phyloP scores from a whole-genome alignment of 2,329 filamentous ascomycete genomes.

The Cladosporium sphaerospermum region DNA sequence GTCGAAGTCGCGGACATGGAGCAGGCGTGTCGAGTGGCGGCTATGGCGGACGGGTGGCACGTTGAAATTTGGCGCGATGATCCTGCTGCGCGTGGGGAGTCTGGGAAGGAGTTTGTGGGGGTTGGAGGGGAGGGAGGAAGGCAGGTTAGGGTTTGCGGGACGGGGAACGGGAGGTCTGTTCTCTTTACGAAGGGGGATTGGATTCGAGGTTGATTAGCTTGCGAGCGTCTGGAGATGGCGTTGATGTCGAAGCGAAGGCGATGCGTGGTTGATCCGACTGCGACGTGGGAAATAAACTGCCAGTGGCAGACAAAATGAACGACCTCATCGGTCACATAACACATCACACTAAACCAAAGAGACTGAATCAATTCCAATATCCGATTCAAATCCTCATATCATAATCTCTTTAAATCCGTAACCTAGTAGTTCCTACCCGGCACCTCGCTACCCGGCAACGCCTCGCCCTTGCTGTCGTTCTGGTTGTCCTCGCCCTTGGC shows the following conservation, averaged over 20 bases:
- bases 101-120: conserved; percentile 25
- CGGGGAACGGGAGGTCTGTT: conserved; percentile 39
- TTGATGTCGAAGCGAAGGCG: too few relatives aligned
- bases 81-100: conserved; percentile 49
- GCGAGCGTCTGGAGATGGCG: too few relatives aligned
- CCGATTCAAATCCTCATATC: neutral
- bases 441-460: neutral
- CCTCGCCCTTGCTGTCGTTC: conserved; percentile 5
- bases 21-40: conserved; percentile 62
- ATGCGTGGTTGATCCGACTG: too few relatives aligned
- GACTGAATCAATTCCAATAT: neutral
- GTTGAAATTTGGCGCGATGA: conserved; percentile 70
- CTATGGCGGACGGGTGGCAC: conserved; percentile 29
- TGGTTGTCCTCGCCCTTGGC: conserved; percentile 1
- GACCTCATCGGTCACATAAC: neutral
- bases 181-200: conserved; percentile 16
- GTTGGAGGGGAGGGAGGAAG: neutral
- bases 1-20: conserved; percentile 66
- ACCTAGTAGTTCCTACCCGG: conserved; percentile 5
- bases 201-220: too few relatives aligned
- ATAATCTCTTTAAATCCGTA: neutral
- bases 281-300: too few relatives aligned
- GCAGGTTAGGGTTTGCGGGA: conserved; percentile 30
- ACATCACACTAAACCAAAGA: neutral
- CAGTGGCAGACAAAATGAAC: too few relatives aligned